Base-by-base conservation (phyloP, 345 rosid genomes). In the Angophora floribunda region DNA sequence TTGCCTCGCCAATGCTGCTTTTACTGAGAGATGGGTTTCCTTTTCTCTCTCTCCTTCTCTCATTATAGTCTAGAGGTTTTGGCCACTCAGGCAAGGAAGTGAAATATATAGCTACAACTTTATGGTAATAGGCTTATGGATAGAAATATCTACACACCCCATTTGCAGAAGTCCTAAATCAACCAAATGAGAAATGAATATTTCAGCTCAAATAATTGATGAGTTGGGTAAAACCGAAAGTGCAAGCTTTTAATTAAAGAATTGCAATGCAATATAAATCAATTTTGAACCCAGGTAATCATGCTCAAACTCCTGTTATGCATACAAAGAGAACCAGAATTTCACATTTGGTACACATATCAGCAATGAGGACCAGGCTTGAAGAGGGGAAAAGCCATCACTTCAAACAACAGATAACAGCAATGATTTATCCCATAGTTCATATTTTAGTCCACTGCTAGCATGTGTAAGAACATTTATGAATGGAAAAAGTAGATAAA, bases 351-450 rank as follows among this genome's bases (percentile, higher is more conserved):
- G 7, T 59, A 11, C 30, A 59, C 14, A 26, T 26, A 59, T 10
- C 4, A 11, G 1, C 65, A 59, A 59, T 10, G 30, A 7, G 65
- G 65, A 59, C 65, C 3, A 59, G 65, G 26, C 13, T 59, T 26
- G 30, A 59, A 11, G 13, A 14, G 30, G n/a, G 30, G 3, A 57
- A 11, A 59, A 59, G 65, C 65, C 24, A 26, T 5, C 30, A 59
- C 7, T 59, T 0, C 65, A 5, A 59, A 26, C 65, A 24, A 24
- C 3, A 59, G 1, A 59, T 0, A 59, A 5, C n/a, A 10, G 0
- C 3, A 59, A 0, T 24, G 13, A 26, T 10, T 24, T 59, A 11
- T 57, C 65, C n/a, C n/a, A 26, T 26, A 59, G 14, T 59, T 59
- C 65, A 26, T 59, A 10, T 9, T 59, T 59, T 24, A 24, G 5